Evolutionary conservation across 2,329 filamentous ascomycete species (phyloP).

Genomic region (Metarhizium sp.): DNA sequence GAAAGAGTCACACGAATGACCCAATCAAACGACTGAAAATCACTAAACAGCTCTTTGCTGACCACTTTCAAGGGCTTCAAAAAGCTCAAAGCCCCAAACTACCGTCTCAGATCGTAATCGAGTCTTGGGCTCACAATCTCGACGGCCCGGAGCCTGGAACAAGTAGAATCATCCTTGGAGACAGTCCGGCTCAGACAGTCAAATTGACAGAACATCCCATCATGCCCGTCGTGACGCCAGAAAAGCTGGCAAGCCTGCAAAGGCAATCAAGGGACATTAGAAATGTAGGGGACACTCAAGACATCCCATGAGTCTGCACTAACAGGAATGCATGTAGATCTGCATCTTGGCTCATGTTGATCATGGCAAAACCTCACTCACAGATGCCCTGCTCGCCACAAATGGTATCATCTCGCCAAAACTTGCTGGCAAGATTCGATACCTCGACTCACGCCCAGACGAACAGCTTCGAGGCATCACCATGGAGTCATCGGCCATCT

Average conservation of each 20-base stretch:
- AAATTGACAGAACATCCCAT: slow-evolving; percentile 17
- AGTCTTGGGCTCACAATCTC: neutral
- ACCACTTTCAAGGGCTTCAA: neutral
- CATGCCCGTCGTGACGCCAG: slow-evolving; percentile 88
- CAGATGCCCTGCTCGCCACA: slow-evolving; percentile 90
- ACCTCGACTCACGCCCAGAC: slow-evolving; percentile 91
- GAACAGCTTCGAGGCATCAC: slow-evolving; percentile 95
- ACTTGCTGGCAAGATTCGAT: slow-evolving; percentile 93
- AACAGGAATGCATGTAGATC: slow-evolving; percentile 49
- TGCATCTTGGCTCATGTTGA: slow-evolving; percentile 96
- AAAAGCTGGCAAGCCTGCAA: slow-evolving; percentile 86
- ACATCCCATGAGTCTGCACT: neutral
- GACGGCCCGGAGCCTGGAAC: neutral
- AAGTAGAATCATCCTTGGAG: neutral
- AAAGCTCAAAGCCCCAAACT: neutral
- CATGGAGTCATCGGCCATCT: slow-evolving; percentile 99
- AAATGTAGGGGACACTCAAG: slow-evolving; percentile 57
- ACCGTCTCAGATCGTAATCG: neutral
- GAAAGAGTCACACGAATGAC: slow-evolving; percentile 7
- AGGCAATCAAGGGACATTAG: slow-evolving; percentile 78
- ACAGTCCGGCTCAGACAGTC: neutral
- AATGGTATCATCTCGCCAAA: slow-evolving; percentile 99
- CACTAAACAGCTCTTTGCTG: neutral
- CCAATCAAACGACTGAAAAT: slow-evolving; percentile 6
- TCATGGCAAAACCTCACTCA: slow-evolving; percentile 96